These are phyloP conservation scores for Diaporthe humulicola DNA, from an alignment of 2,329 filamentous ascomycete genomes.

Conservation along the genomic window DNA sequence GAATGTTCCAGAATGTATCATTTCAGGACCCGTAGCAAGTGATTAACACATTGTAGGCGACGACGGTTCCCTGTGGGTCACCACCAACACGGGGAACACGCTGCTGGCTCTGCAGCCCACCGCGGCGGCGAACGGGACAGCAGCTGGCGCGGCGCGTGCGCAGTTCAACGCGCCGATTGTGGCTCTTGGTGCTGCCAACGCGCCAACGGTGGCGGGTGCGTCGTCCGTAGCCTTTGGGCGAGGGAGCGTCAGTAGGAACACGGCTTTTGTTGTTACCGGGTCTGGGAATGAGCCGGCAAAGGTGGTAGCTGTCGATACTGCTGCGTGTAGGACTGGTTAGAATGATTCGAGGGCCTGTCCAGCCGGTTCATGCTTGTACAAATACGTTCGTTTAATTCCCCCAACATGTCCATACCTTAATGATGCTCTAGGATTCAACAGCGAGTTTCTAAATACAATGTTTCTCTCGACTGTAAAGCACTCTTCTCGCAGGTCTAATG, in stretches of 20 bases:
- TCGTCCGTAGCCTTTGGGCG: conserved; percentile 17
- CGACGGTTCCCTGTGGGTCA: conserved; percentile 31
- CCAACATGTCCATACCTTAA: neutral
- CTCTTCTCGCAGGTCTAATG: neutral
- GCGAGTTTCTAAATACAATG: too few species aligned
- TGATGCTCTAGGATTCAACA: neutral
- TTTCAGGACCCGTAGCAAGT: too few species aligned
- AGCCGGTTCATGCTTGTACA: neutral
- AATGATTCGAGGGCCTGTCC: neutral
- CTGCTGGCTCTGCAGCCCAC: conserved; percentile 20
- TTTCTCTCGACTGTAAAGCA: neutral
- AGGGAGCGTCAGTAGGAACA: conserved; percentile 14
- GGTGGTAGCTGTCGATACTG: conserved; percentile 22
- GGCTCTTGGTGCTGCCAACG: conserved; percentile 4
- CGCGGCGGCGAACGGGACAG: conserved; percentile 9
- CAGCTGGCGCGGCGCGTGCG: neutral
- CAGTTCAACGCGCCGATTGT: conserved; percentile 21
- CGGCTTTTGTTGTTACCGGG: conserved; percentile 18
- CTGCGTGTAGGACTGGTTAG: conserved; percentile 8
- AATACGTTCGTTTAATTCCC: neutral
- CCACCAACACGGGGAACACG: conserved; percentile 30
- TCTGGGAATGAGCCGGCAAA: conserved; percentile 24
- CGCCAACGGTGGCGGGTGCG: neutral
- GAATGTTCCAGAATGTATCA: too few species aligned
- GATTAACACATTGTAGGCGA: too few species aligned